Evolutionary conservation across 2,329 filamentous ascomycete genomes (phyloP), one percentile per base, ranked within the genome.

Genomic region (Periconia sp.): DNA sequence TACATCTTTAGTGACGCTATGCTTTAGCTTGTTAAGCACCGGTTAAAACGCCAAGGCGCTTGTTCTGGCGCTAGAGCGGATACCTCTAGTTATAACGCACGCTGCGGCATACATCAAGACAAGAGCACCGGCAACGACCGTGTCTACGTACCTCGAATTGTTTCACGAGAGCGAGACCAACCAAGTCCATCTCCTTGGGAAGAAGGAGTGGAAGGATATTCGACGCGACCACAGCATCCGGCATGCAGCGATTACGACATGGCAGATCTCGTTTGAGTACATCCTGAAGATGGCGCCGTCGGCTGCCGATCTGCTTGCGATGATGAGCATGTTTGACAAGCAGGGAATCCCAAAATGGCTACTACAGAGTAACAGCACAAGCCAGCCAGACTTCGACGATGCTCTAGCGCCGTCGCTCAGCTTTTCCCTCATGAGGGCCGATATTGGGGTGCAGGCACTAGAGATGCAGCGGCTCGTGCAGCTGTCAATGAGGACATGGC

Each of bases 291-390:
- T 28, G 13, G 29, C 36, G 40, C 42, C 11, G 29, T 36, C 60
- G 8, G 75, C 75, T 5, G 65, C 73, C 3, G 57, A 75, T 21
- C 53, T 77, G 15, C 50, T 78, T 2, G 71, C 72, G 3, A 58
- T 77, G 19, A 54, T 54, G 50, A 50, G 43, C 38, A 46, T 54
- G 36, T 54, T 50, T 33, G 47, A 50, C 28, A 43, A 38, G 22
- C 43, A 50, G 37, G 38, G 47, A 13, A 48, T 54, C 9, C 50
- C 43, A 25, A 8, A 16, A n/a, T 44, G n/a, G 21, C 22, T 48
- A 17, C 40, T 48, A 22, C 48, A 40, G 22, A 19, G 21, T 3
- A 5, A 10, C 30, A 33, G 39, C 22, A 35, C 34, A 16, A 49
- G 36, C 40, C 40, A 48, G 35, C 37, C 46, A 19, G 49, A 46